Base-by-base conservation (phyloP, 2,329 filamentous ascomycete genomes). In the Exophiala mesophila region DNA sequence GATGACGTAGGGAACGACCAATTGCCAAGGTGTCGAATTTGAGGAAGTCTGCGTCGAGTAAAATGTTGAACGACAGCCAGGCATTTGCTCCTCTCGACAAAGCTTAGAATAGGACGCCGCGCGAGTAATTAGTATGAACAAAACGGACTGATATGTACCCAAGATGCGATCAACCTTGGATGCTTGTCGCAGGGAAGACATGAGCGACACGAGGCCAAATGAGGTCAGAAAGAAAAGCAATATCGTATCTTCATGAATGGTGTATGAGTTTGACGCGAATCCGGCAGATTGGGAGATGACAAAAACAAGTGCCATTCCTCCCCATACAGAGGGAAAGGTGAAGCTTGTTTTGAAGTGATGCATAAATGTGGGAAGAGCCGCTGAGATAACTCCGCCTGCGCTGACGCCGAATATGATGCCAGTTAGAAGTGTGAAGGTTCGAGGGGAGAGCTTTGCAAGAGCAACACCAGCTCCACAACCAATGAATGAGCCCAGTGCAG, bases 71-170 rank as follows among this genome's bases (percentile, higher is more conserved):
- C 78, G 80, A 70, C 92, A 98, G 67, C 84, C 94, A 0, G 92
- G 92, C 87, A 97, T 96, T 67, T 98, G 92, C 67, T 98, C 92
- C 63, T 98, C 92, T 44, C 92, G 83, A 62, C 92, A 98, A 15
- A 98, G 80, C 53, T 88, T 85, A 7, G 92, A 96, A 53, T 90
- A 81, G 1, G 89, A 94, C 1, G 88, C 84, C 3, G 90, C 41
- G 40, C 90, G 82, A 10, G 83, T 83, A 9, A 97, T 74, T 4
- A 88, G 60, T 43, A 92, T 72, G 59, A 98, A 97, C 1, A 88
- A 70, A 15, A 90, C 62, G 0, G 92, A 92, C 60, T 98, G 89
- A 57, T 89, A 90, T 18, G 87, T 73, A 17, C 85, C 88, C 34
- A 95, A 67, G 8, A 83, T 78, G 30, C 85, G 79, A 54, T 94